Percentiles rank a stretch among this genome's conserved stretches.
Evolutionary conservation across 2,329 filamentous ascomycete species (phyloP).

Genomic region (Botryotinia convoluta): DNA sequence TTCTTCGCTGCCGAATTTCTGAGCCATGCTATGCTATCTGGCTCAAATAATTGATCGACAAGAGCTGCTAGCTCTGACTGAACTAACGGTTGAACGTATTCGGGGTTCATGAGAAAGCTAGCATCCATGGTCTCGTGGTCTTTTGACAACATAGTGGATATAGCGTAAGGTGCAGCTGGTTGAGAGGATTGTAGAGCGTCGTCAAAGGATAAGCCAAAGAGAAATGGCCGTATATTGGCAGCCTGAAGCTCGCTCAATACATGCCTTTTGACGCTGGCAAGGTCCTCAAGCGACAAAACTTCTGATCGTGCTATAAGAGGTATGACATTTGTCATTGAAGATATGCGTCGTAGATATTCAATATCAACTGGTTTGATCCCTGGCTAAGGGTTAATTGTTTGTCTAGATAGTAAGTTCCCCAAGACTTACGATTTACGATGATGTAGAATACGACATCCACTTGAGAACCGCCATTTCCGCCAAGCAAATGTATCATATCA

Average conservation of each 20-base stretch:
- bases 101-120: conserved; percentile 86
- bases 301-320: conserved; percentile 80
- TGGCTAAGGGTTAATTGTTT: conserved; percentile 36
- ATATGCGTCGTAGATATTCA: conserved; percentile 67
- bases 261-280: conserved; percentile 57
- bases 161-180: conserved; percentile 60
- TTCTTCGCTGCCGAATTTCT: conserved; percentile 82
- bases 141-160: conserved; percentile 70
- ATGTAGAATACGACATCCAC: conserved; percentile 86
- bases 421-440: conserved; percentile 62
- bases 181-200: conserved; percentile 24
- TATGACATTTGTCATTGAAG: conserved; percentile 76
- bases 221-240: conserved; percentile 62
- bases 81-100: conserved; percentile 79
- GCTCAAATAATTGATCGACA: conserved; percentile 72
- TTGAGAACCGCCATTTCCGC: conserved; percentile 76
- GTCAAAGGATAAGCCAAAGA: conserved; percentile 48
- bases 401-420: conserved; percentile 23
- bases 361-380: conserved; percentile 63
- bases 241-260: conserved; percentile 56
- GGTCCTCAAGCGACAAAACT: conserved; percentile 56
- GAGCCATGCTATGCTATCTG: conserved; percentile 75
- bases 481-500: conserved; percentile 74
- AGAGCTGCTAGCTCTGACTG: conserved; percentile 70
- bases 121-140: conserved; percentile 88